Evolutionary conservation across 495 filamentous ascomycete genomes (phyloP), one percentile per base, ranked within the genome.

Genomic region (Penicillium bialowiezense): DNA sequence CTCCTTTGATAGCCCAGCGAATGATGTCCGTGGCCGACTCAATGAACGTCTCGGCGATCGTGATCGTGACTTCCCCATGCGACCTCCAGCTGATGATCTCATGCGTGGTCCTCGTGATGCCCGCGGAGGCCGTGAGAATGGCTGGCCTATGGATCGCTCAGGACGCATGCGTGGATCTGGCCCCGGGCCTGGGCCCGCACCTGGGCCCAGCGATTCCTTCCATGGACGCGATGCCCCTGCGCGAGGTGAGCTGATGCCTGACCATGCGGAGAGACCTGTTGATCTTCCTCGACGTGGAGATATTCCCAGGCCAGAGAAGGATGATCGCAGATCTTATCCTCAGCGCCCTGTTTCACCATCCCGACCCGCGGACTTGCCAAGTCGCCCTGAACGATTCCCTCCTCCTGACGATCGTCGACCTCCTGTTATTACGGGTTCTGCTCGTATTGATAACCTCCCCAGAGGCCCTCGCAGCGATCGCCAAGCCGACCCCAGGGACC

Each of bases 91-190:
- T 26, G 71, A 76, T 13, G 72, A 76, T n/a, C 62, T 68, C 9
- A 74, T 72, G 62, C 72, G 66, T 33, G 65, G 64, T 1, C 60
- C 62, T n/a, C 68, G 70, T 19, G 72, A 74, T 7, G 55, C 55
- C 17, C 61, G 67, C 10, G 49, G 52, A 33, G 61, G 51, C 24
- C 60, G 68, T 17, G 70, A 72, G 9, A 46, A 52, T 10, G 70
- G 70, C 3, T 72, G 71, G 71, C 60, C 61, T 9, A 37, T 45
- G 37, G 71, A 72, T 44, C 67, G 71, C 12, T 35, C 62, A n/a
- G 65, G 65, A 15, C 67, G 68, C 12, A 50, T 64, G 34, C 67
- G 69, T 48, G 45, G 45, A 24, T 26, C 45, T 32, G 29, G 29
- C 5, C 29, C 29, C 12, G 29, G 29, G 10, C 29, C 29, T 10